Evolutionary conservation across 2,329 filamentous ascomycete genomes (phyloP).

Genomic region (Daldinia sp.): DNA sequence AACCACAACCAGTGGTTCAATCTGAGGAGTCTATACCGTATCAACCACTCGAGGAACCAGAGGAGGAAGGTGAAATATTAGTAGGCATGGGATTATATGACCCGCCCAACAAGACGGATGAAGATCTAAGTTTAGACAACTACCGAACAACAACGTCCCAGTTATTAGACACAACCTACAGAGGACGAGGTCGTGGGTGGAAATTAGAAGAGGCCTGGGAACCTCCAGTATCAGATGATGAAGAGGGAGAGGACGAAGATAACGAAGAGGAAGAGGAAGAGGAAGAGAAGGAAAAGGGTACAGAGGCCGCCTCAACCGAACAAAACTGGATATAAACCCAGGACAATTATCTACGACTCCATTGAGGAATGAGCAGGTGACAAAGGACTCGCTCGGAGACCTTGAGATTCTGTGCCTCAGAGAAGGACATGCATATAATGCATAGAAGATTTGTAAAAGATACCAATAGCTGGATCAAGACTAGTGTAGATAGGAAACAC

Average conservation of each 20-base stretch:
- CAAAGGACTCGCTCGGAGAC: constrained; percentile 33
- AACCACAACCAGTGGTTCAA: constrained; percentile 55
- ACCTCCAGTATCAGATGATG: constrained; percentile 65
- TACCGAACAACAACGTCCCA: constrained; percentile 63
- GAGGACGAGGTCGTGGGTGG: constrained; percentile 71
- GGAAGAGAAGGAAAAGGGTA: constrained; percentile 45
- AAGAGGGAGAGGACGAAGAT: constrained; percentile 63
- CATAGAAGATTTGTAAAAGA: constrained; percentile 25
- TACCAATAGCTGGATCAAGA: constrained; percentile 19
- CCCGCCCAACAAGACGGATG: constrained; percentile 65
- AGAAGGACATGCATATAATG: constrained; percentile 4
- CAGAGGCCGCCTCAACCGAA: constrained; percentile 43
- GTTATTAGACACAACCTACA: constrained; percentile 61
- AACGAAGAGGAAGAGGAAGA: constrained; percentile 40
- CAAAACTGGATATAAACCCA: constrained; percentile 40
- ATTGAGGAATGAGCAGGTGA: constrained; percentile 1
- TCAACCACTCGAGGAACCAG: constrained; percentile 58
- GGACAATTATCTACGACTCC: constrained; percentile 22
- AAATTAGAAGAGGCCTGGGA: constrained; percentile 85
- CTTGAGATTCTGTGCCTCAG: constrained; percentile 3
- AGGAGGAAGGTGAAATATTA: constrained; percentile 73
- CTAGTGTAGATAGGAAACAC: constrained; percentile 3
- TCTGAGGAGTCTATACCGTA: constrained; percentile 61
- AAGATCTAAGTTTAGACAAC: constrained; percentile 61
- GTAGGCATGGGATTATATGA: constrained; percentile 87